Evolutionary conservation across 495 filamentous ascomycete species (phyloP).

Genomic region (Staphylotrichum tortipilum): DNA sequence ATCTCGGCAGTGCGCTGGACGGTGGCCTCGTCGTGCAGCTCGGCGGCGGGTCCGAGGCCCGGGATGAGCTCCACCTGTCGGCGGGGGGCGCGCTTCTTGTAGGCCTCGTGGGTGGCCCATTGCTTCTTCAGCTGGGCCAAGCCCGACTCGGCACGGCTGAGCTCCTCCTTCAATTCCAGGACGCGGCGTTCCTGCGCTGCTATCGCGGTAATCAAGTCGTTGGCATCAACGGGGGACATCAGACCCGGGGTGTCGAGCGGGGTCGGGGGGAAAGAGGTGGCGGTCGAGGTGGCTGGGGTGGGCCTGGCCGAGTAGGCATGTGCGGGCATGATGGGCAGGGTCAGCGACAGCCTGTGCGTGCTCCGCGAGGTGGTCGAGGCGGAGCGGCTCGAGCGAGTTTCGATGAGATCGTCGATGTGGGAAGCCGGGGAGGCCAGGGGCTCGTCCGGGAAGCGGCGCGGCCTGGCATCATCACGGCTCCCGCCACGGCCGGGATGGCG

Average conservation of each 20-base stretch:
- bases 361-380: constrained; percentile 50
- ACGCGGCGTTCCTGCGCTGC: constrained; percentile 91
- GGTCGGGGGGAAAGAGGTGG: constrained; percentile 39
- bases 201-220: constrained; percentile 75
- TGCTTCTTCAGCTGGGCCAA: constrained; percentile 71
- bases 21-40: constrained; percentile 31
- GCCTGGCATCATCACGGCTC: constrained; percentile 14
- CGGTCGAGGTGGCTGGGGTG: constrained; percentile 32
- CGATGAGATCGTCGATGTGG: constrained; percentile 17
- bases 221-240: constrained; percentile 55
- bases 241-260: constrained; percentile 34
- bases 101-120: constrained; percentile 67
- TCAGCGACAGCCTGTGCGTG: constrained; percentile 70
- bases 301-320: constrained; percentile 35
- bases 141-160: constrained; percentile 69
- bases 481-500: constrained; percentile 10
- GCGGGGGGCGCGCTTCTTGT: constrained; percentile 64
- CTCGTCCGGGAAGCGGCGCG: constrained; percentile 16
- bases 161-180: constrained; percentile 82
- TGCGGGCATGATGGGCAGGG: constrained; percentile 56
- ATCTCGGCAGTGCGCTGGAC: constrained; percentile 39
- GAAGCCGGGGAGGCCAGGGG: constrained; percentile 17
- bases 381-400: constrained; percentile 45
- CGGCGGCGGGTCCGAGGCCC: constrained; percentile 24
- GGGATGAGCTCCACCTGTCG: constrained; percentile 46